These are phyloP conservation scores for Spongospora subterranea DNA, from an alignment of 208 protist genomes.

Conservation along the genomic window DNA sequence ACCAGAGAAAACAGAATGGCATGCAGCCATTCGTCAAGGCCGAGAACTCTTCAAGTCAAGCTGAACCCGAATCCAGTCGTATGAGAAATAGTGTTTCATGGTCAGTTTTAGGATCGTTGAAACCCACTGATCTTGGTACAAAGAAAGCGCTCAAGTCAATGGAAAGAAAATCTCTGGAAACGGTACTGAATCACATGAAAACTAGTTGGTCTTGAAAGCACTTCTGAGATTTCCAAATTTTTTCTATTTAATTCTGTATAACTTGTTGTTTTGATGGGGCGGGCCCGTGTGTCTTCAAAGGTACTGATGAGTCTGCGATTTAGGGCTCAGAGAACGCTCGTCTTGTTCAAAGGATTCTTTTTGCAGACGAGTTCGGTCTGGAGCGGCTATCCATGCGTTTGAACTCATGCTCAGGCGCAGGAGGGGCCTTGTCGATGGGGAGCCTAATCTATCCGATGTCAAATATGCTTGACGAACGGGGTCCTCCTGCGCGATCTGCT, in stretches of 20 bases:
- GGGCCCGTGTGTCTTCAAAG: background rate
- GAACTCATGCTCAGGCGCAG: background rate
- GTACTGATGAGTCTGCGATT: background rate
- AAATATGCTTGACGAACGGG: background rate
- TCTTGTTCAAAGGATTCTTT: conserved; percentile 38
- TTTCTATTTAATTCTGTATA: too few relatives aligned
- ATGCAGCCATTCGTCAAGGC: background rate
- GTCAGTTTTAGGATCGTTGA: background rate
- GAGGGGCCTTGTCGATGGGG: background rate
- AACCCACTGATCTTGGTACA: background rate
- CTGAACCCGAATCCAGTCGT: too few relatives aligned
- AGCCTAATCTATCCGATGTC: background rate
- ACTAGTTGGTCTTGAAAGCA: too few relatives aligned
- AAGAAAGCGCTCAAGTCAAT: background rate
- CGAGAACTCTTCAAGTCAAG: too few relatives aligned
- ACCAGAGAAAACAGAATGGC: conserved; percentile 4
- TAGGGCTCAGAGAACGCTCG: conserved; percentile 32
- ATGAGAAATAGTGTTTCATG: background rate
- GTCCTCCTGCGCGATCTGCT: background rate
- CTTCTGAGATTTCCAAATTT: too few relatives aligned
- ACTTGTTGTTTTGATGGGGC: too few relatives aligned
- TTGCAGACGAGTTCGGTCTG: conserved; percentile 15
- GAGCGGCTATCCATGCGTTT: conserved; percentile 10
- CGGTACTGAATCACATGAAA: too few relatives aligned
- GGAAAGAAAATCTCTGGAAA: background rate